Evolutionary conservation across 805 yeast genomes (phyloP), one percentile per base, ranked within the genome.

Genomic region (Yarrowia sp.): DNA sequence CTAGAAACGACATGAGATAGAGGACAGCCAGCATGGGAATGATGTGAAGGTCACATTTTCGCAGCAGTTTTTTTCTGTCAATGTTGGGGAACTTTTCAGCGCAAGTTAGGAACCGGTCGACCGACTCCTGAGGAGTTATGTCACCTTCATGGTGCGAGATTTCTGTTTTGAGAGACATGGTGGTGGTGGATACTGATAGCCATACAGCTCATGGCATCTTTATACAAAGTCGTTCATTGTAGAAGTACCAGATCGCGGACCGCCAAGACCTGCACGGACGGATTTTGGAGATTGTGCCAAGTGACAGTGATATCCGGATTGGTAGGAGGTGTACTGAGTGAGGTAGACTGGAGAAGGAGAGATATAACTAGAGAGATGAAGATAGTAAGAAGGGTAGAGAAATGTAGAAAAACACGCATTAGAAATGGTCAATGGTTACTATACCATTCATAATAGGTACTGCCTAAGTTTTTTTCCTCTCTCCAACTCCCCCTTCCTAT

Each of bases 1-100:
- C 86, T 63, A 82, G 73, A 67, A 81, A 82, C 62, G 82, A 81
- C 61, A 82, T 73, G 58, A 82, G 79, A 67, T 82, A 82, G 49
- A 82, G 76, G 35, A 77, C 69, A 19, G 82, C 78, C 49, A 82
- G 70, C 76, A 79, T 77, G 3, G 85, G 84, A 66, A 82, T 74
- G 56, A 82, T 70, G 48, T 81, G 70, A 21, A 73, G 33, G 67
- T 82, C 85, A 21, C 79, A 71, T 66, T 79, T 82, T 63, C 81
- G 69, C 30, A 72, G 64, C 28, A 70, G 66, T 24, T 65, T 66
- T 16, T 32, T 32, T 24, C 67, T 24, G 36, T 67, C 62, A 19
- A 67, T 33, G 22, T 62, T 16, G 19, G 68, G 68, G 48, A 65
- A 67, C 46, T 62, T 62, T 59, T 67, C 67, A 4, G 19, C 52